Conservation (phyloP, 495 filamentous ascomycete genomes). For the Hypoxylon fragiforme region DNA sequence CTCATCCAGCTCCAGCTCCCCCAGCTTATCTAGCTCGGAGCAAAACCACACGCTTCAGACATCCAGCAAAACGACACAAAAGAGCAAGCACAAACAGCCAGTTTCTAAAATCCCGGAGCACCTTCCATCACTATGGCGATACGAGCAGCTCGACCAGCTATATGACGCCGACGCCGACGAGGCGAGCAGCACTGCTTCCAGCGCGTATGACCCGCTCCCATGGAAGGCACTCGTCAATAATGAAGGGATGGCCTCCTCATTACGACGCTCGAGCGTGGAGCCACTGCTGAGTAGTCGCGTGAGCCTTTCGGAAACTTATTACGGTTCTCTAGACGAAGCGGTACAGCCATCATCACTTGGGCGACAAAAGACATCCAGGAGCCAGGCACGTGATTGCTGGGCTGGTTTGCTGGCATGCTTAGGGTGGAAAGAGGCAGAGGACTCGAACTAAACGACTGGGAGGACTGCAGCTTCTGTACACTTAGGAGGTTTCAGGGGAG, state of each 20-base stretch:
- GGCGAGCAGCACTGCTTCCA: neutral
- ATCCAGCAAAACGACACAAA: neutral
- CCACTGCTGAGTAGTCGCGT: too few species aligned
- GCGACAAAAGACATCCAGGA: neutral
- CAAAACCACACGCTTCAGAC: neutral
- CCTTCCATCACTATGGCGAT: neutral
- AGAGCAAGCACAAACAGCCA: neutral
- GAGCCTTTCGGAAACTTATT: too few species aligned
- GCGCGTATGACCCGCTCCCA: neutral
- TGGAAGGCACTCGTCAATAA: neutral
- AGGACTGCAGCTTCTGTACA: neutral
- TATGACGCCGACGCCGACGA: neutral
- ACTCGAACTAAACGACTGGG: neutral
- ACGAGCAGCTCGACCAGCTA: neutral
- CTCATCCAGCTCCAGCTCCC: conserved; percentile 2
- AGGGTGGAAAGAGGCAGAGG: neutral
- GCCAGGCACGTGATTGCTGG: conserved; percentile 19
- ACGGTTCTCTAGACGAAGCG: too few species aligned
- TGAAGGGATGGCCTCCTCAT: too few species aligned
- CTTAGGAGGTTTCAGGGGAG: neutral
- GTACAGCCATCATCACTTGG: neutral
- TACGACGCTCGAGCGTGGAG: too few species aligned
- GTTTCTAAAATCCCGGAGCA: neutral
- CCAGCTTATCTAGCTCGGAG: conserved; percentile 1
- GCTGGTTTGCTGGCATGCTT: neutral